Evolutionary conservation across 2,329 filamentous ascomycete species (phyloP).

Genomic region (Lomentospora prolificans): DNA sequence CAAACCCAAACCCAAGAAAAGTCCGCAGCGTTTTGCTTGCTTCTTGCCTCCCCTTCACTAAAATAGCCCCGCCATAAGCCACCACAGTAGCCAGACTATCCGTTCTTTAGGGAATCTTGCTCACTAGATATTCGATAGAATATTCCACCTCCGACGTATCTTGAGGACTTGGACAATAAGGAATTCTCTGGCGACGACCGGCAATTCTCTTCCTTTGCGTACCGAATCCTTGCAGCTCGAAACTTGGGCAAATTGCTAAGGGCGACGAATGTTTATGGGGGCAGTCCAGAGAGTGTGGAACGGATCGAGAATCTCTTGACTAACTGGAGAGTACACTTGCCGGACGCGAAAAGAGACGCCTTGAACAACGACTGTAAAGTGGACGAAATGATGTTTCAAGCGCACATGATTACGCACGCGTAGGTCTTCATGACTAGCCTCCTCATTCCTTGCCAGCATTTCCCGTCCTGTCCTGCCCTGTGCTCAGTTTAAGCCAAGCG

Average conservation of each 20-base stretch:
- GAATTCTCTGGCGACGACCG: slow-evolving; percentile 63
- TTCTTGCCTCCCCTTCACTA: not conserved
- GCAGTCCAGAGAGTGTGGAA: slow-evolving; percentile 42
- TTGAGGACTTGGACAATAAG: slow-evolving; percentile 66
- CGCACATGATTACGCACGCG: slow-evolving; percentile 65
- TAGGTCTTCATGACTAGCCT: slow-evolving; percentile 19
- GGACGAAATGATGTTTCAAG: slow-evolving; percentile 89
- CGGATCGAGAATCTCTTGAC: slow-evolving; percentile 44
- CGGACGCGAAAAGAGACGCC: slow-evolving; percentile 59
- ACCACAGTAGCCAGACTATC: too few relatives aligned
- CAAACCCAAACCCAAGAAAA: too few relatives aligned
- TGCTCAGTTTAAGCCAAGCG: not conserved
- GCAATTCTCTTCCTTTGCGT: slow-evolving; percentile 74
- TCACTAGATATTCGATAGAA: too few relatives aligned
- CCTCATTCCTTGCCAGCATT: not conserved
- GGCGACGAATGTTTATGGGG: slow-evolving; percentile 38
- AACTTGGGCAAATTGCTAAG: slow-evolving; percentile 69
- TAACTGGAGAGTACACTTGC: slow-evolving; percentile 75
- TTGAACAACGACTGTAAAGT: slow-evolving; percentile 60
- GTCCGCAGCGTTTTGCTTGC: too few relatives aligned
- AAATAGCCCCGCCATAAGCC: not conserved
- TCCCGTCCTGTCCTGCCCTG: not conserved
- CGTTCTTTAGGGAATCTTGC: too few relatives aligned
- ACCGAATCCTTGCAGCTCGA: slow-evolving; percentile 70
- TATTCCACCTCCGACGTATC: slow-evolving; percentile 48